Evolutionary conservation across 345 rosid species (phyloP).

Genomic region (Dipteronia dyeriana): DNA sequence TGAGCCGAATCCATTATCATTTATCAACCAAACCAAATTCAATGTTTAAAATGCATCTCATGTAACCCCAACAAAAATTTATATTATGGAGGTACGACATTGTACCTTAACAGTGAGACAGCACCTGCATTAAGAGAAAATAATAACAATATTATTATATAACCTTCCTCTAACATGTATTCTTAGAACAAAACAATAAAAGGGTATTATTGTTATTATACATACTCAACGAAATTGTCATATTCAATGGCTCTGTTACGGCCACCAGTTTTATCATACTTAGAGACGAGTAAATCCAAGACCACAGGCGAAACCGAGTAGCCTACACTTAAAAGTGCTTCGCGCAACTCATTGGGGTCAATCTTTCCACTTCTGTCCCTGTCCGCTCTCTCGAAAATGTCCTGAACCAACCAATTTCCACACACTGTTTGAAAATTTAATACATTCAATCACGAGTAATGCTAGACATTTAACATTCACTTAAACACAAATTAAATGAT

Average conservation of each 20-base stretch:
- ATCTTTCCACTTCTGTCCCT: slow-evolving; percentile 87
- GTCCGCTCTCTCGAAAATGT: slow-evolving; percentile 79
- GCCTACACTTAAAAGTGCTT: slow-evolving; percentile 79
- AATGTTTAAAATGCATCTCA: too few species aligned
- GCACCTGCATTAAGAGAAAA: slow-evolving; percentile 58
- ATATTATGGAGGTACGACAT: slow-evolving; percentile 2
- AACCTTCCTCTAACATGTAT: not conserved
- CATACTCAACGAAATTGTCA: slow-evolving; percentile 95
- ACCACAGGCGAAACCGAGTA: slow-evolving; percentile 67
- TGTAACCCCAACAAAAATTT: too few species aligned
- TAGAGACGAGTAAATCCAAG: slow-evolving; percentile 74
- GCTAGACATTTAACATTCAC: too few species aligned
- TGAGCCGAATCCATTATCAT: not conserved
- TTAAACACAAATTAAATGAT: too few species aligned
- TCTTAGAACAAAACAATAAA: not conserved
- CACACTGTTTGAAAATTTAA: too few species aligned
- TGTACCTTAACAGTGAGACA: slow-evolving; percentile 92
- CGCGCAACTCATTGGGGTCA: slow-evolving; percentile 75
- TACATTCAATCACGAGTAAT: too few species aligned
- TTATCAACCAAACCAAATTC: not conserved
- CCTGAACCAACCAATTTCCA: slow-evolving; percentile 36
- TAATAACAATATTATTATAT: not conserved
- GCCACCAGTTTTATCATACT: slow-evolving; percentile 86
- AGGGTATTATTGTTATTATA: not conserved
- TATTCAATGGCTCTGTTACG: slow-evolving; percentile 73